Evolutionary conservation across 371 early-diverging fungal species (phyloP), one percentile per base, ranked within the genome.

Genomic region (Circinella minor): DNA sequence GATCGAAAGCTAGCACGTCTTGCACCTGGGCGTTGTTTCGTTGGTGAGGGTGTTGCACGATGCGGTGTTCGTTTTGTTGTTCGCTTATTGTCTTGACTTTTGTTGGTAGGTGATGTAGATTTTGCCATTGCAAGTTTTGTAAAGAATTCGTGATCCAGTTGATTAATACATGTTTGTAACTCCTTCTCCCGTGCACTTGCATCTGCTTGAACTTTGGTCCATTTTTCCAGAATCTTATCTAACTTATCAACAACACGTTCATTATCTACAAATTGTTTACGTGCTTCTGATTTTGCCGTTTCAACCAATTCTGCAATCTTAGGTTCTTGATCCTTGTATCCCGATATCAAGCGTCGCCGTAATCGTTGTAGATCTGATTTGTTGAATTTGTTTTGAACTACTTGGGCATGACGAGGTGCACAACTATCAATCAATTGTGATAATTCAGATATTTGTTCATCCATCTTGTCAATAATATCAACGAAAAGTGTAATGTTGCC

Each of bases 341-440:
- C 64, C 3, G 66, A 59, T 7, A 75, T 75, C 46, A 88, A 71
- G 7, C 78, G 79, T 18, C 83, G 81, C 11, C 79, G 76, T 54
- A 86, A 55, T 0, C 71, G 59, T 39, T 88, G 85, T 8, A 90
- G 74, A 55, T 87, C 87, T 62, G 83, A 68, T 27, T 83, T 85
- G 36, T 71, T 79, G 54, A 85, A 75, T 27, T 69, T 68, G 38
- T 81, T 73, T 6, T 82, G 73, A 17, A 77, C 75, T 0, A 78
- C 62, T 17, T 70, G 71, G 3, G 84, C 83, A 59, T 77, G 70
- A 8, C 77, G 77, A 3, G 82, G 76, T 3, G 84, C 75, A 15
- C 79, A 72, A 17, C 77, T 71, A 5, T 62, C 81, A 9, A 82
- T 70, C 3, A 74, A 71, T 48, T 66, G 70, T 13, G 76, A 61